A percentile compares a stretch with the other conserved stretches of the same genome.
phyloP scores from a whole-genome alignment of 345 rosid species.

The Bruguiera gymnorhiza region DNA sequence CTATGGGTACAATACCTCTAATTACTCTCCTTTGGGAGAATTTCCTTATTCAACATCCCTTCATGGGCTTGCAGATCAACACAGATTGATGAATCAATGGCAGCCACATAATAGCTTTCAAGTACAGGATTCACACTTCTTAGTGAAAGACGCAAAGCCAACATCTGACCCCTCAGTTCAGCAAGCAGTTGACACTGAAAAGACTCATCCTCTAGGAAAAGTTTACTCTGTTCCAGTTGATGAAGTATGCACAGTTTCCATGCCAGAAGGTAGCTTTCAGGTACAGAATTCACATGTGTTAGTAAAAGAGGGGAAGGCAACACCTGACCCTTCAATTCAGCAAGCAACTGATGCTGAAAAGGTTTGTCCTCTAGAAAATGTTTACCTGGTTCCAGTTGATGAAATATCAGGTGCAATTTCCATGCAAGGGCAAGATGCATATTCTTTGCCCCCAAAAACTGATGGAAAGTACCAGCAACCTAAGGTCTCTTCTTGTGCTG shows the following conservation, averaged over 20 bases:
- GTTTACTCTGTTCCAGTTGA: constrained; percentile 35
- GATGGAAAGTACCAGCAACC: constrained; percentile 34
- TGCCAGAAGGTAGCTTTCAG: constrained; percentile 27
- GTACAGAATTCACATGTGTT: constrained; percentile 36
- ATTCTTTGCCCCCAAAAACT: constrained; percentile 26
- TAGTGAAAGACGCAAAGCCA: constrained; percentile 33
- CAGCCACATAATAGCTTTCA: constrained; percentile 35
- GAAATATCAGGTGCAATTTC: constrained; percentile 31
- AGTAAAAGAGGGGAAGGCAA: constrained; percentile 35
- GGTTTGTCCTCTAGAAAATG: constrained; percentile 24
- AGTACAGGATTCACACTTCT: constrained; percentile 33
- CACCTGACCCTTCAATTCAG: constrained; percentile 36
- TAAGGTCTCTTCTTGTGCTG: constrained; percentile 37
- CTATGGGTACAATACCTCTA: constrained; percentile 37
- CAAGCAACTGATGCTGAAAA: constrained; percentile 36
- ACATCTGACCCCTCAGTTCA: constrained; percentile 36
- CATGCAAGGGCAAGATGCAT: constrained; percentile 32
- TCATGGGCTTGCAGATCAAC: constrained; percentile 42
- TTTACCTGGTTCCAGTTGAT: constrained; percentile 34
- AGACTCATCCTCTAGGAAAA: constrained; percentile 21
- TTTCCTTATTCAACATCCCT: constrained; percentile 34
- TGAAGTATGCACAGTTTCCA: constrained; percentile 18
- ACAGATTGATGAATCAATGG: constrained; percentile 37
- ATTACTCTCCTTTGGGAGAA: constrained; percentile 35
- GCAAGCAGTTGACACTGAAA: constrained; percentile 36